A percentile compares a stretch with the other conserved stretches of the same genome.
phyloP scores from a whole-genome alignment of 2,329 filamentous ascomycete species.

The Colletotrichum camelliae region DNA sequence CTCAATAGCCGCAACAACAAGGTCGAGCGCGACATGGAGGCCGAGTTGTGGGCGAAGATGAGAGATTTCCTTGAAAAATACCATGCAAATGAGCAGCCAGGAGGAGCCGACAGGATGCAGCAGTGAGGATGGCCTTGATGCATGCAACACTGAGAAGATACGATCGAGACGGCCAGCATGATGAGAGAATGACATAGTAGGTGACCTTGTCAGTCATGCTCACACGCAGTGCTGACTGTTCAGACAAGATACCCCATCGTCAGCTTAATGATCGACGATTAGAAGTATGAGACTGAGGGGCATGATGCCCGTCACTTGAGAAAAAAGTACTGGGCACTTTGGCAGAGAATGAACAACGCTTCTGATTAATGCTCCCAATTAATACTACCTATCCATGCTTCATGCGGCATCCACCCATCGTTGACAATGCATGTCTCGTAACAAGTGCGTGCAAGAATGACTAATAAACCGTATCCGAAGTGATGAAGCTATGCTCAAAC shows the following conservation, averaged over 20 bases:
- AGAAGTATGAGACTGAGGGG: neutral
- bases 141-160: neutral
- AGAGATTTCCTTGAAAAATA: conserved; percentile 40
- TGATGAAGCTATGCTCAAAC: neutral
- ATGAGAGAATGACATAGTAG: neutral
- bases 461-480: neutral
- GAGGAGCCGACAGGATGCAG: conserved; percentile 15
- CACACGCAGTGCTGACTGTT: neutral
- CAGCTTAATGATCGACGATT: neutral
- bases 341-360: neutral
- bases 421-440: neutral
- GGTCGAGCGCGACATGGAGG: conserved; percentile 83
- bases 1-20: conserved; percentile 85
- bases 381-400: neutral
- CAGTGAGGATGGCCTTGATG: neutral
- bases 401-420: neutral
- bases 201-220: neutral
- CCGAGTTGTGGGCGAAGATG: conserved; percentile 71
- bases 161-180: neutral
- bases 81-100: neutral
- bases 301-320: neutral
- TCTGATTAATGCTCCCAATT: neutral
- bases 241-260: neutral
- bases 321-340: neutral
- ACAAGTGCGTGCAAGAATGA: neutral